Percentiles rank a stretch among this genome's conserved stretches.
Conservation (phyloP, 768 basidiomycete species). For the Suillus luteus region DNA sequence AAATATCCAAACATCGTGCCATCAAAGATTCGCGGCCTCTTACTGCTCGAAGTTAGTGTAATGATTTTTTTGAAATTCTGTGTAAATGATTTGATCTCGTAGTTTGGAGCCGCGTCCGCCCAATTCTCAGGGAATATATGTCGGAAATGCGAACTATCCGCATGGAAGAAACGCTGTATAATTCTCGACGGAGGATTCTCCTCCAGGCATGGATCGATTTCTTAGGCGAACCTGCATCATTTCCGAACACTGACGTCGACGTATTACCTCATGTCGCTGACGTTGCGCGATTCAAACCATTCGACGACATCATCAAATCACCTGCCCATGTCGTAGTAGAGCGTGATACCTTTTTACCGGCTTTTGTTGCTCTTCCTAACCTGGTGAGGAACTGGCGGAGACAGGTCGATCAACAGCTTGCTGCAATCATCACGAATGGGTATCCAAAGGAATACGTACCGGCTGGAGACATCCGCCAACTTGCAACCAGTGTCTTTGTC, state of each 20-base stretch:
- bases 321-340: constrained; percentile 11
- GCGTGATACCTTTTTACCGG: constrained; percentile 18
- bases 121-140: constrained; percentile 30
- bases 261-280: constrained; percentile 30
- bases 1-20: constrained; percentile 30
- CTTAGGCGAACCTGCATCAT: constrained; percentile 16
- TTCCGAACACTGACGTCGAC: constrained; percentile 18
- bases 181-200: constrained; percentile 27
- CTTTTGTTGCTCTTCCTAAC: constrained; percentile 22
- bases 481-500: constrained; percentile 31
- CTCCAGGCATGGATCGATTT: constrained; percentile 30
- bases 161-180: constrained; percentile 32
- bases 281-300: constrained; percentile 23
- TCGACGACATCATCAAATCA: constrained; percentile 31
- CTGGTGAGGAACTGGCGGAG: constrained; percentile 26
- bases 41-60: constrained; percentile 23
- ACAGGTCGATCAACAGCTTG: constrained; percentile 27
- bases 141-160: constrained; percentile 33
- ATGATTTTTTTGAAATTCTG: background rate
- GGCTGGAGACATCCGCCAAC: constrained; percentile 21
- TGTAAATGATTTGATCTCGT: constrained; percentile 14
- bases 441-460: constrained; percentile 20
- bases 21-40: constrained; percentile 28
- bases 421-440: constrained; percentile 28
- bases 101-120: constrained; percentile 22